A percentile compares a stretch with the other conserved stretches of the same genome.
phyloP scores from a whole-genome alignment of 2,329 filamentous ascomycete genomes.

The Penicillium hesseltinei region DNA sequence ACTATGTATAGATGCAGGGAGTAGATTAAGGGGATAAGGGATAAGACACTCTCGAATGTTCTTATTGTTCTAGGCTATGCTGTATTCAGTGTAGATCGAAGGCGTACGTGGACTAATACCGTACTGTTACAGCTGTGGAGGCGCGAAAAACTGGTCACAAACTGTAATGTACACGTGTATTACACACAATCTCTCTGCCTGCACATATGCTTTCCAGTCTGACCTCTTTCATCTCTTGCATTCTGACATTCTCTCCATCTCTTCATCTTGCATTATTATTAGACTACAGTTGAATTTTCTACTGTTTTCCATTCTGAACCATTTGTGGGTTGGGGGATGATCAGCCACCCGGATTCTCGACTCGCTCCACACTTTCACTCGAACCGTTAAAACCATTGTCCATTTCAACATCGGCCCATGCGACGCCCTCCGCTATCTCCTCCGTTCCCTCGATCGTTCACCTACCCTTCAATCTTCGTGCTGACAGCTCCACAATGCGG shows the following conservation, averaged over 20 bases:
- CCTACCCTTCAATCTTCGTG: constrained; percentile 14
- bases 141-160: not conserved
- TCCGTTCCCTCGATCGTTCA: not conserved
- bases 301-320: not conserved
- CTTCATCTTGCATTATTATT: not conserved
- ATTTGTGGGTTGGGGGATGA: constrained; percentile 22
- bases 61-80: constrained; percentile 1
- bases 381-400: constrained; percentile 4
- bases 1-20: too few species aligned
- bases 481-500: constrained; percentile 55
- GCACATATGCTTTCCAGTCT: not conserved
- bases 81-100: not conserved
- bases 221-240: not conserved
- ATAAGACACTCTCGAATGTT: constrained; percentile 1
- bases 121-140: not conserved
- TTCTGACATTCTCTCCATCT: constrained; percentile 1
- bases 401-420: constrained; percentile 6
- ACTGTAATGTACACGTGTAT: constrained; percentile 16
- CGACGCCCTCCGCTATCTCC: not conserved
- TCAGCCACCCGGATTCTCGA: constrained; percentile 23
- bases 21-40: not conserved
- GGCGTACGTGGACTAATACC: constrained; percentile 2
- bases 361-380: constrained; percentile 19
- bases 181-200: constrained; percentile 19
- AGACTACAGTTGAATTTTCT: not conserved